Percentiles rank a stretch among this genome's conserved stretches.
Evolutionary conservation across 2,329 filamentous ascomycete genomes (phyloP).

Genomic region (Xylaria sp.): DNA sequence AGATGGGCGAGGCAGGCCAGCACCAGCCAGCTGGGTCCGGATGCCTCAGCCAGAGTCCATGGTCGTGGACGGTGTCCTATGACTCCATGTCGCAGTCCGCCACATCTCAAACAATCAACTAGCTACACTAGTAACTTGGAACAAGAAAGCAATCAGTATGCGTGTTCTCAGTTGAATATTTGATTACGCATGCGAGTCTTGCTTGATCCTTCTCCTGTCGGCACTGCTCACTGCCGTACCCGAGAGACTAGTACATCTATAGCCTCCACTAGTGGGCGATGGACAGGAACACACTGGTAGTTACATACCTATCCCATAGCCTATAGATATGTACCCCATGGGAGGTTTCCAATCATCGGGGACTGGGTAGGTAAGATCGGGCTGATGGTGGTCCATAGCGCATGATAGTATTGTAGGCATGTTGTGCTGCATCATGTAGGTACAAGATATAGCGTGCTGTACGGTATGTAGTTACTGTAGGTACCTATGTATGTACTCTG

Average conservation of each 20-base stretch:
- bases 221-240: constrained; percentile 11
- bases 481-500: not conserved
- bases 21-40: constrained; percentile 11
- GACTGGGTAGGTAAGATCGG: constrained; percentile 8
- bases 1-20: constrained; percentile 28
- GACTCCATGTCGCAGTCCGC: not conserved
- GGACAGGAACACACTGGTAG: not conserved
- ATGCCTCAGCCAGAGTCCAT: constrained; percentile 12
- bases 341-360: not conserved
- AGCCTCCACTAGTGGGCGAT: not conserved
- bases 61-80: not conserved
- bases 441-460: not conserved
- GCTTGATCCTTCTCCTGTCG: constrained; percentile 24
- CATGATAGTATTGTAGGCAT: not conserved
- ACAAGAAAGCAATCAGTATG: constrained; percentile 4
- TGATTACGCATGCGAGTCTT: constrained; percentile 9
- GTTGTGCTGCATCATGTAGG: not conserved
- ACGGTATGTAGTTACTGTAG: not conserved
- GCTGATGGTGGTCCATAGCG: not conserved
- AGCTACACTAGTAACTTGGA: not conserved
- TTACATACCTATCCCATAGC: not conserved
- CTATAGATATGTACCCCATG: too few relatives aligned
- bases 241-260: constrained; percentile 10
- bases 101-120: constrained; percentile 2
- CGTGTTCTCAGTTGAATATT: constrained; percentile 9